Conservation (phyloP, 306 rosid genomes). For the Canavalia gladiata region DNA sequence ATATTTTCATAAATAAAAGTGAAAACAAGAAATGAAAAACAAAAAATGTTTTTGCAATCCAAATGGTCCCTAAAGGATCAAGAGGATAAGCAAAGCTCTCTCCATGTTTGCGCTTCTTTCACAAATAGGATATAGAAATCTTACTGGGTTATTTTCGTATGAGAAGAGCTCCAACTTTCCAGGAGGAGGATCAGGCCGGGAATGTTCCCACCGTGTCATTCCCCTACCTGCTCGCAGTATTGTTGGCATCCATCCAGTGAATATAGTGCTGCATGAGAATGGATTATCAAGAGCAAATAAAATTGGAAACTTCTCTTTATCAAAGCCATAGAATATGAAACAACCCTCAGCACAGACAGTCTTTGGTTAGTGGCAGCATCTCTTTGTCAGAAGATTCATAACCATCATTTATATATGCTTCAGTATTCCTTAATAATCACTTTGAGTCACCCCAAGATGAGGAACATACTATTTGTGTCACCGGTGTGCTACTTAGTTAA, state of each 20-base stretch:
- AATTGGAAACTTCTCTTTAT: slow-evolving; percentile 11
- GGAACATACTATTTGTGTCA: slow-evolving; percentile 26
- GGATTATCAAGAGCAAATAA: slow-evolving; percentile 14
- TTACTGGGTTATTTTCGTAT: slow-evolving; percentile 83
- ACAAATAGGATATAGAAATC: slow-evolving; percentile 42
- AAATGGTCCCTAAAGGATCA: too few relatives aligned
- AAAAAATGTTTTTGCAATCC: too few relatives aligned
- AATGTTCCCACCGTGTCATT: slow-evolving; percentile 84
- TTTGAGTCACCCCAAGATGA: slow-evolving; percentile 1
- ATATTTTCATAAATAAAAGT: too few relatives aligned
- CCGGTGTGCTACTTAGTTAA: background rate
- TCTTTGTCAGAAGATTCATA: slow-evolving; percentile 13
- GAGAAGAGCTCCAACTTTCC: slow-evolving; percentile 85
- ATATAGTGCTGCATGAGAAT: slow-evolving; percentile 67
- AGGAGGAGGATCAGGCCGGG: slow-evolving; percentile 67
- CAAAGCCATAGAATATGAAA: slow-evolving; percentile 34
- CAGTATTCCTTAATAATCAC: slow-evolving; percentile 3
- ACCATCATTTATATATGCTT: background rate
- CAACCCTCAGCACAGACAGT: slow-evolving; percentile 12
- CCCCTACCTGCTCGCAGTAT: slow-evolving; percentile 92
- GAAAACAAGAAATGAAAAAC: too few relatives aligned
- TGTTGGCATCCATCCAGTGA: slow-evolving; percentile 96
- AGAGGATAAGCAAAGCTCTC: background rate
- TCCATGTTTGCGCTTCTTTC: slow-evolving; percentile 19
- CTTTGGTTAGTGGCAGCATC: background rate